Evolutionary conservation across 345 rosid genomes (phyloP), one percentile per base, ranked within the genome.

Genomic region (Boechera retrofracta): DNA sequence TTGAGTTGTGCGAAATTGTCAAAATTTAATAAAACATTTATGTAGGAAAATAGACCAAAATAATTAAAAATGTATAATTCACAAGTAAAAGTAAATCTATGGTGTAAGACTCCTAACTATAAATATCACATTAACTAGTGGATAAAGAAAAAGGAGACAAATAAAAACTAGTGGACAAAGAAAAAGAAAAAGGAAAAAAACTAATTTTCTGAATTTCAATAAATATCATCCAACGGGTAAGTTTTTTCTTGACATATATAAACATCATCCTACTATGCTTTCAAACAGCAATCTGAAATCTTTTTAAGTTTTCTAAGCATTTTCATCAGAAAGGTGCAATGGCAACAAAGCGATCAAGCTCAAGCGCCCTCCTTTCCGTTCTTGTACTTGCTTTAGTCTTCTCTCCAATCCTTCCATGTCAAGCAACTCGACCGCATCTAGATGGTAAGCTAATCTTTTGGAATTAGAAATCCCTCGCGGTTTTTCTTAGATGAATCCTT

Each of bases 311-410:
- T 18, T 4, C 10, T 45, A 21, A 45, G 21, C 21, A 35, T 56
- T 56, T 53, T 45, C 1, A 57, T 33, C 47, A 59, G 0, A 49
- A 61, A 33, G 0, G 38, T 62, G 4, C 24, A 35, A 77, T 77
- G 80, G 42, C 65, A 45, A 62, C 13, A 8, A 1, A 69, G 4
- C 57, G 26, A 70, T 53, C 42, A n/a, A 52, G 48, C 75, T 53
- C 70, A 44, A 11, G 4, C 13, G n/a, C 45, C 51, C 13, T 77
- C 51, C n/a, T 77, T 64, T 77, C 58, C 4, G 2, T 69, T 53
- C 51, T 77, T 62, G 58, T 70, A 77, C 39, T 63, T 77, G 52
- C 41, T 53, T 62, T 69, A 1, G 65, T 77, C 42, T 36, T 69
- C n/a, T 32, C 70, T 10, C 44, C 57, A 32, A 48, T n/a, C 42